Evolutionary conservation across 2,329 filamentous ascomycete genomes (phyloP).

Genomic region (Xylaria sp.): DNA sequence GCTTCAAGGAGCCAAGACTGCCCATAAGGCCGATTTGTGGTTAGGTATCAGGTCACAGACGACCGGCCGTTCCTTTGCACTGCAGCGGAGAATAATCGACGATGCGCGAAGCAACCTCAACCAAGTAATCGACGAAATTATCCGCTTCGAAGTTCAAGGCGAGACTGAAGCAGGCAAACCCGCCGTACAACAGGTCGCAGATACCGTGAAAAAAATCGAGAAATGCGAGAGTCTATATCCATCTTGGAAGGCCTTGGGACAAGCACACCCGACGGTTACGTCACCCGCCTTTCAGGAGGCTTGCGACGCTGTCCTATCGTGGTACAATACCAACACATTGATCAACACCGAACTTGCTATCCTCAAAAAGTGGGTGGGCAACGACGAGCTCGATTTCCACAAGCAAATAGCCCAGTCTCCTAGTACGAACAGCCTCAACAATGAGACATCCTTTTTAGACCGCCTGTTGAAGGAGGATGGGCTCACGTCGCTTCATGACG

Average conservation of each 20-base stretch:
- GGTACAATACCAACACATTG: conserved; percentile 96
- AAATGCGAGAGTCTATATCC: conserved; percentile 88
- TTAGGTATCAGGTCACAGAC: conserved; percentile 84
- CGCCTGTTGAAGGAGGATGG: conserved; percentile 95
- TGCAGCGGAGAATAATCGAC: conserved; percentile 89
- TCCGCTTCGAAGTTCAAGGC: conserved; percentile 93
- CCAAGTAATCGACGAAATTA: conserved; percentile 84
- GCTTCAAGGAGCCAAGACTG: conserved; percentile 66
- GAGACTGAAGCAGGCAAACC: conserved; percentile 91
- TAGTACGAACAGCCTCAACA: conserved; percentile 77
- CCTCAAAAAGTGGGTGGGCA: conserved; percentile 95
- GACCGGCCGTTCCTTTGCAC: conserved; percentile 83
- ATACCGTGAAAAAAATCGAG: conserved; percentile 90
- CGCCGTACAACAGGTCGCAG: conserved; percentile 86
- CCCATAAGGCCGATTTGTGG: conserved; percentile 86
- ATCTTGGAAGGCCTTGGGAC: conserved; percentile 77
- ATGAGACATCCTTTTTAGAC: conserved; percentile 94
- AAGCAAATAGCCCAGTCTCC: conserved; percentile 77
- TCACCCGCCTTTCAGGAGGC: conserved; percentile 83
- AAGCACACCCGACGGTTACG: conserved; percentile 79
- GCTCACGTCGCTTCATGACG: conserved; percentile 88
- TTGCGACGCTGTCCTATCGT: conserved; percentile 89
- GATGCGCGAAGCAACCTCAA: conserved; percentile 81
- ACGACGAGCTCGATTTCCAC: conserved; percentile 91
- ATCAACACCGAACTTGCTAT: conserved; percentile 96